These are phyloP conservation scores for Cyanodermella asteris DNA, from an alignment of 2,329 filamentous ascomycete genomes.

Conservation along the genomic window DNA sequence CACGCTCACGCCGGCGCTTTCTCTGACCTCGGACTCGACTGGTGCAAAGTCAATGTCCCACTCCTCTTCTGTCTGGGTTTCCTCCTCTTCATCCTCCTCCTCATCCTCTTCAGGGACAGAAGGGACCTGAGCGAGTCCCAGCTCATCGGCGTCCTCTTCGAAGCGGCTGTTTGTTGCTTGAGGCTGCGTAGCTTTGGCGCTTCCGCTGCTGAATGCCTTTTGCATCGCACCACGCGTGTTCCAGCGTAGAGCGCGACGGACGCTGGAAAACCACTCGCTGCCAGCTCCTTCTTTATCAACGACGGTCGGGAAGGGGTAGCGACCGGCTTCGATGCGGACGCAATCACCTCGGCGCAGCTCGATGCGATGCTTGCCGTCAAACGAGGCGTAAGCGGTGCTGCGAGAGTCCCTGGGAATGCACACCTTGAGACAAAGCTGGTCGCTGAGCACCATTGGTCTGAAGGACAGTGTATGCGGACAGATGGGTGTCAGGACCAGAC, in stretches of 20 bases:
- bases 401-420: slow-evolving; percentile 66
- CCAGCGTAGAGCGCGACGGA: slow-evolving; percentile 80
- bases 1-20: slow-evolving; percentile 12
- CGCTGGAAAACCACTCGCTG: slow-evolving; percentile 92
- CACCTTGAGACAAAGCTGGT: slow-evolving; percentile 79
- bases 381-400: slow-evolving; percentile 87
- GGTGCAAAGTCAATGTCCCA: slow-evolving; percentile 90
- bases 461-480: slow-evolving; percentile 95
- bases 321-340: slow-evolving; percentile 85
- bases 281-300: slow-evolving; percentile 68
- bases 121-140: slow-evolving; percentile 21
- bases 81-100: slow-evolving; percentile 20
- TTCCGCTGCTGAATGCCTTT: slow-evolving; percentile 40
- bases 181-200: no score
- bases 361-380: slow-evolving; percentile 89
- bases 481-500: slow-evolving; percentile 89
- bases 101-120: slow-evolving; percentile 21
- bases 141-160: slow-evolving; percentile 20
- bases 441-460: slow-evolving; percentile 90
- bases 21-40: no score
- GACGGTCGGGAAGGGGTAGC: slow-evolving; percentile 94
- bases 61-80: slow-evolving; percentile 30
- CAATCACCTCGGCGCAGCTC: slow-evolving; percentile 85
- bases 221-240: slow-evolving; percentile 83
- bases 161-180: slow-evolving; percentile 21